Evolutionary conservation across 306 rosid genomes (phyloP).

Genomic region (Coriaria nepalensis): DNA sequence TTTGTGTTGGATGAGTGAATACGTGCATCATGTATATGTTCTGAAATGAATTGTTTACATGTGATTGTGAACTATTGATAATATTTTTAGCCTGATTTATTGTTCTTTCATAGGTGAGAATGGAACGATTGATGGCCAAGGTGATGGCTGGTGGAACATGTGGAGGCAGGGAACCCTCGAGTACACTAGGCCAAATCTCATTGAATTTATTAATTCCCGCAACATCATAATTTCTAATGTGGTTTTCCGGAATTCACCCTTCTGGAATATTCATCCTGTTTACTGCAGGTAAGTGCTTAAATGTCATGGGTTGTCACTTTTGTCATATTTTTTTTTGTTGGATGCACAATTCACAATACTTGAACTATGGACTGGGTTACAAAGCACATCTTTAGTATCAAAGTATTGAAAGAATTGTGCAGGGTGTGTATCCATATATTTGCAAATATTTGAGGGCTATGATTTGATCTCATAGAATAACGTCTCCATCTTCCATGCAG

Average conservation of each 20-base stretch:
- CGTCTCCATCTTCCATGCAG: slow-evolving; percentile 35
- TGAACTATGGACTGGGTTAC: too few relatives aligned
- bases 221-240: slow-evolving; percentile 66
- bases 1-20: too few relatives aligned
- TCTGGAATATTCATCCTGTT: slow-evolving; percentile 96
- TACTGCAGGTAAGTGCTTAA: slow-evolving; percentile 55
- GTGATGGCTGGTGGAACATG: slow-evolving; percentile 94
- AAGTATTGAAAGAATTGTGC: too few relatives aligned
- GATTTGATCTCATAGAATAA: slow-evolving; percentile 8
- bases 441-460: background rate
- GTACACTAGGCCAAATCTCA: slow-evolving; percentile 75
- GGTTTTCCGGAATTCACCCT: slow-evolving; percentile 71
- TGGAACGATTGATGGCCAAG: slow-evolving; percentile 93
- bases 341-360: background rate
- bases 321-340: background rate
- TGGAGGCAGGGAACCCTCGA: slow-evolving; percentile 80
- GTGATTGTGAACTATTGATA: background rate
- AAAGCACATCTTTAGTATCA: too few relatives aligned
- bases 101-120: slow-evolving; percentile 42
- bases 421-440: background rate
- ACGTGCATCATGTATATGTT: too few relatives aligned
- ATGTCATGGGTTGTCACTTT: background rate
- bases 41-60: background rate
- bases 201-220: slow-evolving; percentile 64
- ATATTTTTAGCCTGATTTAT: background rate